Base-by-base conservation (phyloP, 2,329 filamentous ascomycete genomes). In the Colletotrichum tabaci region DNA sequence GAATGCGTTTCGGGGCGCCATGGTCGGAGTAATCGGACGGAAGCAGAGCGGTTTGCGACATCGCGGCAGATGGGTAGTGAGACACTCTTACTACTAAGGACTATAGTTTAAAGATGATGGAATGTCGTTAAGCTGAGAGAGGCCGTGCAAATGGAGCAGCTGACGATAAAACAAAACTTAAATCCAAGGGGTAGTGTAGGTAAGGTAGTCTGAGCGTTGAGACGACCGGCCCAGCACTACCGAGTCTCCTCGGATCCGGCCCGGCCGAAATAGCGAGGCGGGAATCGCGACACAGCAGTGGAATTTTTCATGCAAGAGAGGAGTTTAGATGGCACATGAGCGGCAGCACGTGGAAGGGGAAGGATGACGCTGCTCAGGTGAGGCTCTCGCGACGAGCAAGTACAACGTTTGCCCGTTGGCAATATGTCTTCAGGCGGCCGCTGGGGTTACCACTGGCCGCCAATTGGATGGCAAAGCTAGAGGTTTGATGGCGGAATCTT, bases 181-280 rank as follows among this genome's bases (percentile, higher is more conserved):
- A 40, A 44, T 62, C 68, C 16, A 40, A 44, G 69, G 68, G 46
- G 58, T 38, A 38, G 9, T 3, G 35, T 38, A 10, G 8, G 35
- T 38, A 10, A 10, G 35, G 35, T 38, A 30, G 65, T 63, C 66
- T 71, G 46, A 58, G 46, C 57, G 18, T 57, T 67, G 68, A 58
- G 68, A 71, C 44, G 63, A 61, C 16, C 16, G 9, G 47, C 35
- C 56, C 63, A 67, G 21, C 42, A 61, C 40, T 5, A 16, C 61
- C 8, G 21, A 16, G 21, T 23, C 21, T 23, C 21, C 21, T 38
- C 65, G 58, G 69, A 42, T 26, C 68, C 52, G 58, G 52, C 26
- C 63, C 65, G 68, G 68, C 68, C 58, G 65, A 71, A 23, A 68
- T 18, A n/a, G 10, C 38, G 30, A 3, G 40, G 10, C 18, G n/a